Conservation (phyloP, 2,329 filamentous ascomycete genomes). For the Gnomoniopsis sp. region DNA sequence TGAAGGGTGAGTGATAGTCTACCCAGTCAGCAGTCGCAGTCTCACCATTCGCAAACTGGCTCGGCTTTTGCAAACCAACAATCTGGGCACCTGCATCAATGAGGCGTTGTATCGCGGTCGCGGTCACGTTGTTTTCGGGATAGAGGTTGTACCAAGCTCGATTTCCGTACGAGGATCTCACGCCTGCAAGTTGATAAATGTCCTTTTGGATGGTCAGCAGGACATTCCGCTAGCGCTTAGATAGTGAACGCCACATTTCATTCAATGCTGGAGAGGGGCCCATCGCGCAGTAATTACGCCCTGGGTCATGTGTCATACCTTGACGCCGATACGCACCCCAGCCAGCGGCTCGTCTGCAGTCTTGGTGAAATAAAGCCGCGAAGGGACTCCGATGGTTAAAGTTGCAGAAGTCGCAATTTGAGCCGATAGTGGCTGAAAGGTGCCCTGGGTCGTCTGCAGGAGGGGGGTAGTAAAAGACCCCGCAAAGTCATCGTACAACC, state of each 20-base stretch:
- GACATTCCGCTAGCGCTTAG: too few species aligned
- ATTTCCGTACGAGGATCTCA: conserved; percentile 54
- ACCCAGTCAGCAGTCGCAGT: conserved; percentile 47
- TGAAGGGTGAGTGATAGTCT: conserved; percentile 39
- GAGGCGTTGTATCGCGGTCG: conserved; percentile 50
- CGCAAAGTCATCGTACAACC: conserved; percentile 33
- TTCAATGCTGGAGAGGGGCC: too few species aligned
- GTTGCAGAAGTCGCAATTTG: conserved; percentile 25
- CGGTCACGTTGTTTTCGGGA: conserved; percentile 43
- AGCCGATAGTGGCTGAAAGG: conserved; percentile 32
- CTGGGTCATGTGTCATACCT: not conserved
- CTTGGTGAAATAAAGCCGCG: conserved; percentile 54
- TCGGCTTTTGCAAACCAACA: conserved; percentile 44
- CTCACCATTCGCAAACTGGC: conserved; percentile 43
- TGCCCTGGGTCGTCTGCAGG: conserved; percentile 28
- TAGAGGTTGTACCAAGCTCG: conserved; percentile 57
- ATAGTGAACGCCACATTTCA: too few species aligned
- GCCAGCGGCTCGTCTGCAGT: conserved; percentile 53
- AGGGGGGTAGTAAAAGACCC: conserved; percentile 30
- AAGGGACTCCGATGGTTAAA: conserved; percentile 49
- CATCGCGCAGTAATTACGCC: too few species aligned
- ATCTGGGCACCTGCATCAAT: conserved; percentile 56
- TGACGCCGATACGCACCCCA: conserved; percentile 58
- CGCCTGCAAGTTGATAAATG: conserved; percentile 46
- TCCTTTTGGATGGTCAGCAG: conserved; percentile 39